phyloP scores from a whole-genome alignment of 2,329 filamentous ascomycete genomes.

The Alternaria sp. region DNA sequence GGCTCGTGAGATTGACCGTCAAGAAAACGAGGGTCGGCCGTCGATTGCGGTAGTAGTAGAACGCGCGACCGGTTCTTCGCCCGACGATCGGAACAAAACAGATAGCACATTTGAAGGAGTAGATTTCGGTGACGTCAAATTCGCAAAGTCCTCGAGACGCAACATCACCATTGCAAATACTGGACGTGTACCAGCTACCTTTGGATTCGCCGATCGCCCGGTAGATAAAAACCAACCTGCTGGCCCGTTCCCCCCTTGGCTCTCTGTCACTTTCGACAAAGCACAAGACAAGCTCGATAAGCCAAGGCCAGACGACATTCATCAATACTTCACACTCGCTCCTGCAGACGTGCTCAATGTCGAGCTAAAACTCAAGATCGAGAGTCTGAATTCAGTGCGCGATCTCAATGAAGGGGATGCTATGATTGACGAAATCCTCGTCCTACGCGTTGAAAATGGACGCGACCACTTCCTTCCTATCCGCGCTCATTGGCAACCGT shows the following conservation, averaged over 20 bases:
- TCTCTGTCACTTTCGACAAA: slow-evolving; percentile 71
- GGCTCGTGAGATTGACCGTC: slow-evolving; percentile 84
- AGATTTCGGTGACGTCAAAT: slow-evolving; percentile 80
- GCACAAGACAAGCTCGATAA: slow-evolving; percentile 54
- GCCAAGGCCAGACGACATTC: slow-evolving; percentile 38
- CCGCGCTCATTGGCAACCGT: slow-evolving; percentile 79
- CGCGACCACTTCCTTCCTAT: slow-evolving; percentile 92
- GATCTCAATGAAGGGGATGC: slow-evolving; percentile 74
- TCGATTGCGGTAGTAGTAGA: slow-evolving; percentile 86
- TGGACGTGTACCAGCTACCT: slow-evolving; percentile 78
- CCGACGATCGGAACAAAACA: slow-evolving; percentile 40
- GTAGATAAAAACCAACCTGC: slow-evolving; percentile 55
- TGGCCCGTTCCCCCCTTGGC: slow-evolving; percentile 69
- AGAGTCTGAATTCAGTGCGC: slow-evolving; percentile 69
- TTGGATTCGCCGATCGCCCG: slow-evolving; percentile 81
- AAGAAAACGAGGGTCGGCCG: slow-evolving; percentile 89
- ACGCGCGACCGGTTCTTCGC: slow-evolving; percentile 42
- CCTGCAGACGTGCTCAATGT: slow-evolving; percentile 85
- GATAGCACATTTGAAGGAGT: slow-evolving; percentile 64
- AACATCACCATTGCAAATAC: slow-evolving; percentile 91
- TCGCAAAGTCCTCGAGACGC: slow-evolving; percentile 70
- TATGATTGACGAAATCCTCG: slow-evolving; percentile 83
- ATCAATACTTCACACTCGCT: slow-evolving; percentile 71
- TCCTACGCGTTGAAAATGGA: slow-evolving; percentile 83
- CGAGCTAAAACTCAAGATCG: slow-evolving; percentile 73